A percentile compares a stretch with the other conserved stretches of the same genome.
These are phyloP conservation scores for Adansonia digitata DNA, from an alignment of 345 rosid species.

Conservation along the genomic window DNA sequence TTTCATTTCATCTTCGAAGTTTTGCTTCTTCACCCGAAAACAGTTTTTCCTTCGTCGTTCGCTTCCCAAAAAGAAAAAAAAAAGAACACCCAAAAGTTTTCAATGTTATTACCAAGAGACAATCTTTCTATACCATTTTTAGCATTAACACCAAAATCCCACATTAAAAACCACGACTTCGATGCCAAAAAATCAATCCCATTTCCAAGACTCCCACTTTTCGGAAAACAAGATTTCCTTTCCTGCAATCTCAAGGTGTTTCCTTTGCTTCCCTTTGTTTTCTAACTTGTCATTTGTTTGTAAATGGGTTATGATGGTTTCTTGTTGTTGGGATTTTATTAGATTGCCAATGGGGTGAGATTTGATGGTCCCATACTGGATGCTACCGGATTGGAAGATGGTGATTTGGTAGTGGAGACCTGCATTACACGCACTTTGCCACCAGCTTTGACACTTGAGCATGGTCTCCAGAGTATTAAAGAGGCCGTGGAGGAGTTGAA, in stretches of 20 bases:
- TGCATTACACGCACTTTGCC: constrained; percentile 63
- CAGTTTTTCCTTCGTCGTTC: background rate
- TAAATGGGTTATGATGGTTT: background rate
- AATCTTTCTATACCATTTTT: background rate
- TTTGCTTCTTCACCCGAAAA: background rate
- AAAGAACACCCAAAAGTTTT: background rate
- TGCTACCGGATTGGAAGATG: constrained; percentile 32
- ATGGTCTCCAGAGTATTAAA: constrained; percentile 51
- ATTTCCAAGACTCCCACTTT: constrained; percentile 2
- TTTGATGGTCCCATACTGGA: constrained; percentile 54
- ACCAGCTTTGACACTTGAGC: constrained; percentile 76
- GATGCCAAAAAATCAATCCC: background rate
- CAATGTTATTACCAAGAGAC: background rate
- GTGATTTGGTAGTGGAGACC: constrained; percentile 51
- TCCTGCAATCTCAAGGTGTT: constrained; percentile 9
- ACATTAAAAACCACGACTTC: background rate
- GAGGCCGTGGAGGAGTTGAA: constrained; percentile 57
- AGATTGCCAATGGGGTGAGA: constrained; percentile 43
- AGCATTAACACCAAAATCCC: background rate
- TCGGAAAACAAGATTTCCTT: background rate
- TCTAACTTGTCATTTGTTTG: background rate
- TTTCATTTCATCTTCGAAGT: background rate
- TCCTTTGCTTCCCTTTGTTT: background rate
- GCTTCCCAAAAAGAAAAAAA: background rate
- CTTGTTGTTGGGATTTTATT: background rate